These are phyloP conservation scores for Setomelanomma holmii DNA, from an alignment of 2,329 filamentous ascomycete species.

Conservation along the genomic window DNA sequence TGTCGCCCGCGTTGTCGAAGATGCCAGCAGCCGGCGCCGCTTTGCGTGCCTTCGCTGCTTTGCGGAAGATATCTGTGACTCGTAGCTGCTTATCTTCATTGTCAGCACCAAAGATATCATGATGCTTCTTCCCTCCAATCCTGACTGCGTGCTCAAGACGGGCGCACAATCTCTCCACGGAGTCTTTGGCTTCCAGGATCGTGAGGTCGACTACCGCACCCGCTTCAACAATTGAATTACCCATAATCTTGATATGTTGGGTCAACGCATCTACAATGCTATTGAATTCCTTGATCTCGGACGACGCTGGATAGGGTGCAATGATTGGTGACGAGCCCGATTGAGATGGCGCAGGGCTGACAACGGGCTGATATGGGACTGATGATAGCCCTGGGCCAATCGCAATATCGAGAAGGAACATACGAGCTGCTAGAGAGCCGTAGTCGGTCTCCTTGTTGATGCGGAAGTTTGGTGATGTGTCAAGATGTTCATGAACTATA, in stretches of 20 bases:
- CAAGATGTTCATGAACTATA: conserved; percentile 37
- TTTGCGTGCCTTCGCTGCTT: conserved; percentile 7
- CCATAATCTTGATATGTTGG: conserved; percentile 54
- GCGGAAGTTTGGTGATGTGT: conserved; percentile 56
- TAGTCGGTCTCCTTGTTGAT: conserved; percentile 70
- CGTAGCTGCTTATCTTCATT: conserved; percentile 59
- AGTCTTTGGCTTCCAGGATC: conserved; percentile 78
- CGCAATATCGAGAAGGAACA: conserved; percentile 75
- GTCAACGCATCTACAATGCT: conserved; percentile 72
- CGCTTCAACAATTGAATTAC: conserved; percentile 72
- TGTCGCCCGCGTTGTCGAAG: conserved; percentile 19
- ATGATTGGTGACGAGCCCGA: conserved; percentile 23
- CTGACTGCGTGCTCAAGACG: conserved; percentile 75
- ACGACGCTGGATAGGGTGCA: conserved; percentile 16
- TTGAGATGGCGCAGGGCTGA: conserved; percentile 33
- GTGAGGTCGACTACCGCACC: conserved; percentile 64
- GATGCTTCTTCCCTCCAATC: conserved; percentile 59
- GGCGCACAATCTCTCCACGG: conserved; percentile 75
- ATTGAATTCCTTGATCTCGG: conserved; percentile 67
- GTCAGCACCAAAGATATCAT: conserved; percentile 47
- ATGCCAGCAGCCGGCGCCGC: conserved; percentile 9
- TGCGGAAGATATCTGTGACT: conserved; percentile 21
- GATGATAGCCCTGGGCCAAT: conserved; percentile 68
- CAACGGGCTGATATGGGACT: conserved; percentile 39
- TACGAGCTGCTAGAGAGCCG: conserved; percentile 68